Evolutionary conservation across 768 basidiomycete genomes (phyloP).

Genomic region (Leccinellum albellum): DNA sequence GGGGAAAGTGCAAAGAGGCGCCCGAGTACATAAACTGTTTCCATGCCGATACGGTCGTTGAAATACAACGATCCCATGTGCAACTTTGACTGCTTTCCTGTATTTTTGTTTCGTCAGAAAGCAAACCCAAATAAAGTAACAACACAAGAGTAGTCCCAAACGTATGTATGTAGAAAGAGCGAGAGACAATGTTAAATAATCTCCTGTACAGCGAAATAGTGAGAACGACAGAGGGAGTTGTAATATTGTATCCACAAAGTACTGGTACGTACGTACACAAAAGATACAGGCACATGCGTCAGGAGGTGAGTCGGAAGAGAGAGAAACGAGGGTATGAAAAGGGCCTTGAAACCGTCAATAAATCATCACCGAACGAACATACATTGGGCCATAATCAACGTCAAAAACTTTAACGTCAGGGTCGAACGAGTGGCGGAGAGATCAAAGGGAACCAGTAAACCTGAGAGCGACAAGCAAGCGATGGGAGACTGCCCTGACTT

Average conservation of each 20-base stretch:
- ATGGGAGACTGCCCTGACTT: not conserved
- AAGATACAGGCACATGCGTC: not conserved
- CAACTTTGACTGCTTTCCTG: too few species aligned
- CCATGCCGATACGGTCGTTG: too few species aligned
- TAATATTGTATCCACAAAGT: not conserved
- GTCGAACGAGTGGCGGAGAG: not conserved
- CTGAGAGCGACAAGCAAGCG: not conserved
- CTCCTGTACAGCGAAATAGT: too few species aligned
- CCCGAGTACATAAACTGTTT: too few species aligned
- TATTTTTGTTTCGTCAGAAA: too few species aligned
- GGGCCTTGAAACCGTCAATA: not conserved
- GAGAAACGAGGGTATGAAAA: not conserved
- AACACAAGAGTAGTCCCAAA: too few species aligned
- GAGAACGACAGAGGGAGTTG: not conserved
- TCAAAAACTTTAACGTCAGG: not conserved
- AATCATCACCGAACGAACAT: not conserved
- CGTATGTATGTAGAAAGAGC: too few species aligned
- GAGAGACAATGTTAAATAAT: not conserved
- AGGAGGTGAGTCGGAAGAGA: not conserved
- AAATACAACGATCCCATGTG: too few species aligned
- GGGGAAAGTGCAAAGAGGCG: too few species aligned
- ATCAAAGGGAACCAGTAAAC: not conserved
- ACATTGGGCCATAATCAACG: not conserved
- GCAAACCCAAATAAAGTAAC: too few species aligned
- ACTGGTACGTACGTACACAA: not conserved